Evolutionary conservation across 148 eudicot species (phyloP).

Genomic region (Gaultheria prostrata): DNA sequence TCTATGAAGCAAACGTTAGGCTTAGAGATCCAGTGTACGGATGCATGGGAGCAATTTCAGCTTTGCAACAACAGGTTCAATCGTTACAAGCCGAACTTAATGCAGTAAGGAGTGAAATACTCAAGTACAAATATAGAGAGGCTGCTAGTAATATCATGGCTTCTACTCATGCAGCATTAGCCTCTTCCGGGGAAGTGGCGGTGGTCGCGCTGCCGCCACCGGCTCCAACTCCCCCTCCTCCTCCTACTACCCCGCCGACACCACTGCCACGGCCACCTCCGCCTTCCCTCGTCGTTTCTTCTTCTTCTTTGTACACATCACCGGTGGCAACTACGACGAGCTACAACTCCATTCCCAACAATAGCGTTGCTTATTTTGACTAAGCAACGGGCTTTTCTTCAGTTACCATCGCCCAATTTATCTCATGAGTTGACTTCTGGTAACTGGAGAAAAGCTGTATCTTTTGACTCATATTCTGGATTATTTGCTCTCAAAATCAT

Average conservation of each 20-base stretch:
- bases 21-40: slow-evolving; percentile 84
- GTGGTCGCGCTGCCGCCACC: slow-evolving; percentile 34
- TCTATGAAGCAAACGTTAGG: slow-evolving; percentile 87
- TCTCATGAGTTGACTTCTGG: no score
- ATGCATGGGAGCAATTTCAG: slow-evolving; percentile 90
- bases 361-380: slow-evolving; percentile 47
- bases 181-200: slow-evolving; percentile 1
- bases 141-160: slow-evolving; percentile 50
- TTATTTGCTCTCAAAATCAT: neutral
- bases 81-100: slow-evolving; percentile 57
- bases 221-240: slow-evolving; percentile 30
- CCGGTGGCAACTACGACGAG: slow-evolving; percentile 25
- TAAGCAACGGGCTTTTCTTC: slow-evolving; percentile 11
- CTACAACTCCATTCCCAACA: slow-evolving; percentile 34
- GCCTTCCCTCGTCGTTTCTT: slow-evolving; percentile 24
- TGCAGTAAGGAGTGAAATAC: slow-evolving; percentile 62
- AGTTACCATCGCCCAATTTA: neutral
- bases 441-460: neutral
- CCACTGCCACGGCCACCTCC: slow-evolving; percentile 40
- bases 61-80: slow-evolving; percentile 71
- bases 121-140: slow-evolving; percentile 67
- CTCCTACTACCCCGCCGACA: slow-evolving; percentile 19
- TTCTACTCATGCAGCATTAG: slow-evolving; percentile 11
- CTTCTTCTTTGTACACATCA: slow-evolving; percentile 35
- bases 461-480: neutral